phyloP scores from a whole-genome alignment of 2,329 filamentous ascomycete species.

The Raffaelea deltoideospora region DNA sequence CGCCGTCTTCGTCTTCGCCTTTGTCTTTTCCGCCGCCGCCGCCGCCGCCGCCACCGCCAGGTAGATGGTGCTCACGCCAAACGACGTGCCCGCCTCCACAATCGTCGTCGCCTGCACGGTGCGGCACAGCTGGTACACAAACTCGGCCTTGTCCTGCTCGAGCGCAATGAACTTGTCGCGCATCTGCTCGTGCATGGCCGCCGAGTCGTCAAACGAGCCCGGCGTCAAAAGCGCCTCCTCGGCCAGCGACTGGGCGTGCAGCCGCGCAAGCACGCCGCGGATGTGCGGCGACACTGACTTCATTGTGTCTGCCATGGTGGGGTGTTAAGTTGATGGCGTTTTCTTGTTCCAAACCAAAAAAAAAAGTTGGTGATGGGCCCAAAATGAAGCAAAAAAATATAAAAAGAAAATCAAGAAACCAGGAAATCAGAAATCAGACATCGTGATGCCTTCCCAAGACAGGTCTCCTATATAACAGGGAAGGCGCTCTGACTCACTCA shows the following conservation, averaged over 20 bases:
- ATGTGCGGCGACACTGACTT: no score
- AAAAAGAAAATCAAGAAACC: no score
- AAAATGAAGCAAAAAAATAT: no score
- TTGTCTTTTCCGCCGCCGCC: conserved; percentile 26
- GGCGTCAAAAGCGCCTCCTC: conserved; percentile 4
- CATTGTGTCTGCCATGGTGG: no score
- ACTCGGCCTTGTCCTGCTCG: conserved; percentile 40
- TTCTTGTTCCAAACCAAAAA: no score
- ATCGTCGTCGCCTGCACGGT: conserved; percentile 32
- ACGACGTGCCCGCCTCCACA: conserved; percentile 46
- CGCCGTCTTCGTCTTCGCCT: conserved; percentile 37
- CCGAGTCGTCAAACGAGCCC: background rate
- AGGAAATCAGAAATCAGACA: no score
- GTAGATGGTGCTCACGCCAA: conserved; percentile 48
- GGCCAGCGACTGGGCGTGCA: conserved; percentile 5
- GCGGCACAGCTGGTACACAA: conserved; percentile 38
- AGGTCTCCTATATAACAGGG: no score
- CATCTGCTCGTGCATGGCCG: conserved; percentile 16
- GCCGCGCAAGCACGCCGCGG: conserved; percentile 3
- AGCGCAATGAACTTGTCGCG: conserved; percentile 44
- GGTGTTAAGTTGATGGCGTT: no score
- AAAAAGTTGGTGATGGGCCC: no score
- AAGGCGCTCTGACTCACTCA: no score
- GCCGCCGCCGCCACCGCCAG: conserved; percentile 40
- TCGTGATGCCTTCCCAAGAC: no score